Percentiles rank a stretch among this genome's conserved stretches.
Evolutionary conservation across 129 eudicot species (phyloP).

Genomic region (Scalesia atractyloides): DNA sequence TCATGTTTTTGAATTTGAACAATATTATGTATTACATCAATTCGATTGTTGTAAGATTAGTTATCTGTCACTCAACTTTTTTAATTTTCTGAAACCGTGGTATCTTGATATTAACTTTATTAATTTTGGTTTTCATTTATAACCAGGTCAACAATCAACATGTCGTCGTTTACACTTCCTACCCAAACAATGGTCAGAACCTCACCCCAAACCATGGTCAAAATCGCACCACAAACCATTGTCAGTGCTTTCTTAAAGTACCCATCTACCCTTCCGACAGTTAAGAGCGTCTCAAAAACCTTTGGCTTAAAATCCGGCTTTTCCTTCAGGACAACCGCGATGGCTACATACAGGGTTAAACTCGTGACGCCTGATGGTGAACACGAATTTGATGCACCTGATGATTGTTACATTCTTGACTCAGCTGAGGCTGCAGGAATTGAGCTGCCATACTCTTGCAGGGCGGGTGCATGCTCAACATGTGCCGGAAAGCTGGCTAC

Average conservation of each 20-base stretch:
- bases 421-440: conserved; percentile 84
- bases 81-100: background rate
- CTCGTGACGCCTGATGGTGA: conserved; percentile 68
- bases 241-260: conserved; percentile 35
- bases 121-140: background rate
- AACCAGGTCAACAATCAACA: conserved; percentile 49
- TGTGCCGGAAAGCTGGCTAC: conserved; percentile 73
- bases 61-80: too few species aligned
- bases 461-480: conserved; percentile 98
- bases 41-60: too few species aligned
- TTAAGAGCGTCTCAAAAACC: conserved; percentile 52
- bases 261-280: conserved; percentile 51
- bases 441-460: conserved; percentile 90
- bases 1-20: background rate
- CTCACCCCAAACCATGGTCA: conserved; percentile 33
- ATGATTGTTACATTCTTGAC: conserved; percentile 79
- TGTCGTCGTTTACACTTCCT: conserved; percentile 65
- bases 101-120: background rate
- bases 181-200: conserved; percentile 45
- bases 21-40: too few species aligned
- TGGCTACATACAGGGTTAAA: conserved; percentile 81
- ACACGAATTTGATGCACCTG: conserved; percentile 84
- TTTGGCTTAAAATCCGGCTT: conserved; percentile 63
- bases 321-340: conserved; percentile 45
- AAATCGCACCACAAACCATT: background rate